These are phyloP conservation scores for Musa balbisiana DNA, from an alignment of 202 grass and related monocot genomes.

Conservation along the genomic window DNA sequence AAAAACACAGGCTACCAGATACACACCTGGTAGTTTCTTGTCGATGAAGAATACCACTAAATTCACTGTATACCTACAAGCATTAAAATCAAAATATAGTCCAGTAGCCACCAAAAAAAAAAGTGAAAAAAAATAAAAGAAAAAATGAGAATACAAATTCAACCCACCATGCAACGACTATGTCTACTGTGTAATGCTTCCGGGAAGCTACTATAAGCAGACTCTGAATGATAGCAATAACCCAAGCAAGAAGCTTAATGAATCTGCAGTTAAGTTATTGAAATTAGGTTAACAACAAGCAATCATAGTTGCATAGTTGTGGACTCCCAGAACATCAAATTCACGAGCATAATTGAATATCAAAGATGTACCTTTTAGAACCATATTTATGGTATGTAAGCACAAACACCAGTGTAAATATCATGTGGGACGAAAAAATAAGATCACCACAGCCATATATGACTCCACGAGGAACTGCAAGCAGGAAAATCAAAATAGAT, in stretches of 20 bases:
- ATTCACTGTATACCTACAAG: slow-evolving; percentile 84
- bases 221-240: slow-evolving; percentile 72
- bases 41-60: slow-evolving; percentile 84
- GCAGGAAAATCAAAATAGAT: neutral
- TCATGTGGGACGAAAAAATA: slow-evolving; percentile 99
- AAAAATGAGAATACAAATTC: neutral
- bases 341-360: neutral
- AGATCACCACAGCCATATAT: slow-evolving; percentile 88
- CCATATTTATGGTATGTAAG: slow-evolving; percentile 91
- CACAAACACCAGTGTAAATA: slow-evolving; percentile 96
- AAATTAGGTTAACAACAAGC: neutral
- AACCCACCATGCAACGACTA: slow-evolving; percentile 83
- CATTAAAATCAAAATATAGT: neutral
- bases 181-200: slow-evolving; percentile 92
- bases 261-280: slow-evolving; percentile 31
- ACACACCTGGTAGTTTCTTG: slow-evolving; percentile 70
- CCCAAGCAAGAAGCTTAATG: slow-evolving; percentile 78
- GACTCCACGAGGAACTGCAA: slow-evolving; percentile 93
- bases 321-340: neutral
- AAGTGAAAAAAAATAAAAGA: neutral
- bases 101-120: neutral
- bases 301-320: neutral
- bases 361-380: slow-evolving; percentile 46
- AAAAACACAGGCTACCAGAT: neutral
- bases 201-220: slow-evolving; percentile 87